A percentile compares a stretch with the other conserved stretches of the same genome.
Conservation (phyloP, 2,329 filamentous ascomycete genomes). For the Lecanoromycetidae sp. region DNA sequence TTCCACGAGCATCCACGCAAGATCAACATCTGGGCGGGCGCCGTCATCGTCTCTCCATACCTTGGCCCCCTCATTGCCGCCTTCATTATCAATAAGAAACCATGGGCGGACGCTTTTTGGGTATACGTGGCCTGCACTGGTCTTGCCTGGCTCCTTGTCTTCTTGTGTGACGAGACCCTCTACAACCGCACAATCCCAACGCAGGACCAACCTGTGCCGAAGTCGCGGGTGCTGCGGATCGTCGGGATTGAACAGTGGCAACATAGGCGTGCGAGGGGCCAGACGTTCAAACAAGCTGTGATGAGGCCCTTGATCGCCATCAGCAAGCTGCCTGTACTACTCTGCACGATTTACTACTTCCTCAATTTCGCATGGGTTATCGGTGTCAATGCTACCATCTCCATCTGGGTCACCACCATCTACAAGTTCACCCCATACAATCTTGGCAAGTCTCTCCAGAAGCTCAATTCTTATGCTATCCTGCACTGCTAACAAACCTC, state of each 20-base stretch:
- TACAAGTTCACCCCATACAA: slow-evolving; percentile 14
- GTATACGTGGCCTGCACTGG: slow-evolving; percentile 26
- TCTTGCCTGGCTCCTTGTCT: slow-evolving; percentile 25
- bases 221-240: slow-evolving; percentile 24
- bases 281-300: slow-evolving; percentile 26
- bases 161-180: slow-evolving; percentile 30
- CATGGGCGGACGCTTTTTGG: slow-evolving; percentile 29
- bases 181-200: slow-evolving; percentile 27
- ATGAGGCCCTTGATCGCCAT: slow-evolving; percentile 29
- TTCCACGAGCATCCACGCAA: slow-evolving; percentile 39
- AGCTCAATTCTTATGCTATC: neutral
- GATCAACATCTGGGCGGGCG: slow-evolving; percentile 15
- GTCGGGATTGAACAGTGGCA: slow-evolving; percentile 27
- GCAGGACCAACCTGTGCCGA: slow-evolving; percentile 25
- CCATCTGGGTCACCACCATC: slow-evolving; percentile 17
- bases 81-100: slow-evolving; percentile 28
- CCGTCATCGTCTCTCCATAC: slow-evolving; percentile 22
- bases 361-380: slow-evolving; percentile 33
- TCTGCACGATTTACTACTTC: slow-evolving; percentile 29
- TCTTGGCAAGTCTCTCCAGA: neutral
- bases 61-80: slow-evolving; percentile 26
- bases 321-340: slow-evolving; percentile 29
- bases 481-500: too few relatives aligned
- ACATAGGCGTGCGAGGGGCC: slow-evolving; percentile 22
- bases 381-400: slow-evolving; percentile 22